A percentile compares a stretch with the other conserved stretches of the same genome.
These are phyloP conservation scores for Penicillium argentinense DNA, from an alignment of 495 filamentous ascomycete genomes.

Conservation along the genomic window DNA sequence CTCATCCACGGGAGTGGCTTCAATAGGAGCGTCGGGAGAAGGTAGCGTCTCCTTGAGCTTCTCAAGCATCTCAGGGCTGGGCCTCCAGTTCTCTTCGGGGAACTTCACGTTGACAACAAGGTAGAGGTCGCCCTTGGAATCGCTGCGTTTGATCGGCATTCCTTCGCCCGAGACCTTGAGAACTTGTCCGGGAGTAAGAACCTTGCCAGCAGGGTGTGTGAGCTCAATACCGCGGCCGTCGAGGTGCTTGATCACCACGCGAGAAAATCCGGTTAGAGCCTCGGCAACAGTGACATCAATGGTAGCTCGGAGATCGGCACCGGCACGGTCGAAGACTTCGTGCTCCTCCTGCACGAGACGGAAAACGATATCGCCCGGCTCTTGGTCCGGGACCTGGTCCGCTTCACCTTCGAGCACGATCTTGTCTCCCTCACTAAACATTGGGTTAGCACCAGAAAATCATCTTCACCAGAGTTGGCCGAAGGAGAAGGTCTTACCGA, in stretches of 20 bases:
- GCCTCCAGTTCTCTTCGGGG: conserved; percentile 80
- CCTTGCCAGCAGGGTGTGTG: conserved; percentile 66
- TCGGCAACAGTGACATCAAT: conserved; percentile 80
- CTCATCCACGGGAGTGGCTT: conserved; percentile 75
- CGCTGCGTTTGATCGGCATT: conserved; percentile 88
- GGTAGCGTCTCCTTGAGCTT: conserved; percentile 76
- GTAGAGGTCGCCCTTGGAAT: conserved; percentile 83
- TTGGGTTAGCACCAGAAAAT: conserved; percentile 16
- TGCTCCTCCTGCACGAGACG: conserved; percentile 79
- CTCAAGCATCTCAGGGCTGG: conserved; percentile 62
- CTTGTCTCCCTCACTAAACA: conserved; percentile 69
- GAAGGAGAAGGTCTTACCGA: conserved; percentile 38
- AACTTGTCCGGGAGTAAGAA: conserved; percentile 77
- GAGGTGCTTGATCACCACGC: conserved; percentile 88
- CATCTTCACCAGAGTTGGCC: background rate
- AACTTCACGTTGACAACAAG: conserved; percentile 84
- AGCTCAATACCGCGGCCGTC: conserved; percentile 90
- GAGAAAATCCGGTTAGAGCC: conserved; percentile 82
- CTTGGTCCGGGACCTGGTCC: conserved; percentile 87
- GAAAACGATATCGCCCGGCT: conserved; percentile 92
- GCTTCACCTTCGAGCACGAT: conserved; percentile 93
- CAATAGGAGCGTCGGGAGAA: conserved; percentile 55
- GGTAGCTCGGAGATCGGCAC: conserved; percentile 77
- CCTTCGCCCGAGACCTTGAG: conserved; percentile 86
- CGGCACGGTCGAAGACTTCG: conserved; percentile 73